Evolutionary conservation across 495 filamentous ascomycete genomes (phyloP).

Genomic region (Ascodesmis nigricans): DNA sequence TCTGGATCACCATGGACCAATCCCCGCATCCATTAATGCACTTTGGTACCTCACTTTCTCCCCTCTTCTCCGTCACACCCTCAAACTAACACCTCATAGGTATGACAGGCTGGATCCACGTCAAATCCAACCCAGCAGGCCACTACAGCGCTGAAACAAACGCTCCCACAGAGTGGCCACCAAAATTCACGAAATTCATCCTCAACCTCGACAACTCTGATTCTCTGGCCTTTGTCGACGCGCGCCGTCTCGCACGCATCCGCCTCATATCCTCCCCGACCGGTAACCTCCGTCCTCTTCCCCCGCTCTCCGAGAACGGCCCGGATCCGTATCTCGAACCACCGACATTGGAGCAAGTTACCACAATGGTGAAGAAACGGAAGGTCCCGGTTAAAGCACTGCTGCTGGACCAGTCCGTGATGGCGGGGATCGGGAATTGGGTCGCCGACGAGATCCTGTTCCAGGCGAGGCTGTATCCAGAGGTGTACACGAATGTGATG

Average conservation of each 20-base stretch:
- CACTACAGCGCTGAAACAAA: conserved; percentile 51
- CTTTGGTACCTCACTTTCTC: conserved; percentile 47
- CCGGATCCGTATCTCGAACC: conserved; percentile 69
- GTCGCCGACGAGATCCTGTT: conserved; percentile 85
- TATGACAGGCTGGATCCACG: conserved; percentile 57
- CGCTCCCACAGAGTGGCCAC: conserved; percentile 55
- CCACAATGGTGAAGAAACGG: conserved; percentile 43
- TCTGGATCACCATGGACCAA: conserved; percentile 41
- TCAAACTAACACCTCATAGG: conserved; percentile 3
- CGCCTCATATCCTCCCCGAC: conserved; percentile 62
- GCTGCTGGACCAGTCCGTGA: conserved; percentile 66
- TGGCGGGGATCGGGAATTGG: conserved; percentile 93
- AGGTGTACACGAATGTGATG: conserved; percentile 75
- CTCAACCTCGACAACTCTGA: conserved; percentile 40
- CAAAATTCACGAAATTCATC: conserved; percentile 71
- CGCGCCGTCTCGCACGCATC: conserved; percentile 51
- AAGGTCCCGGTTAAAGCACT: conserved; percentile 71
- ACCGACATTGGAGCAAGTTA: conserved; percentile 50
- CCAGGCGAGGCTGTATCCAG: conserved; percentile 69
- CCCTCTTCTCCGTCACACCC: neutral
- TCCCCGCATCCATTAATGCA: conserved; percentile 82
- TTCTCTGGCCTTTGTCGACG: conserved; percentile 68
- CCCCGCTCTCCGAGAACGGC: conserved; percentile 72
- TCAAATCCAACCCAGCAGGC: conserved; percentile 47
- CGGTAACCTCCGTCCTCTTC: conserved; percentile 46